Conservation (phyloP, 2,329 filamentous ascomycete species). For the Arthrobotrys iridis region DNA sequence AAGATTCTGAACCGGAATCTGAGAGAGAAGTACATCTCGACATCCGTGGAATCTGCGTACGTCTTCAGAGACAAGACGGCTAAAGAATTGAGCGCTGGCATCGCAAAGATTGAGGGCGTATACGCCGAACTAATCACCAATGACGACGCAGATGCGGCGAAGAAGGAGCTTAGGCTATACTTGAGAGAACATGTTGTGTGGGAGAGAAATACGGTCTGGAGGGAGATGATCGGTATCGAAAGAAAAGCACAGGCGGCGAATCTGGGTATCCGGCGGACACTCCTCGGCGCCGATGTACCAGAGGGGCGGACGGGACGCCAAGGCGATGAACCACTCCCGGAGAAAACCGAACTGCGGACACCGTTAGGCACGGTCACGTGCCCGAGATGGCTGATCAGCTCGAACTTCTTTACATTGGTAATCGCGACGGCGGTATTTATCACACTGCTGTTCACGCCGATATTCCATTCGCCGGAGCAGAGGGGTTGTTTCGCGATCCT, state of each 20-base stretch:
- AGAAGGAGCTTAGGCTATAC: conserved; percentile 86
- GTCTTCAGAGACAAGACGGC: conserved; percentile 81
- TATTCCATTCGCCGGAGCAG: conserved; percentile 87
- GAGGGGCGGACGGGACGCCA: conserved; percentile 78
- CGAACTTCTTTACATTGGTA: conserved; percentile 80
- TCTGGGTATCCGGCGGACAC: conserved; percentile 78
- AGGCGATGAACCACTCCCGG: conserved; percentile 76
- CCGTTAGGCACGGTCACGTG: conserved; percentile 80
- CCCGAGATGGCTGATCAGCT: conserved; percentile 84
- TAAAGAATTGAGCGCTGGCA: conserved; percentile 74
- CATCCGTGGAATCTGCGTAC: conserved; percentile 78
- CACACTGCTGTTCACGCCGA: conserved; percentile 76
- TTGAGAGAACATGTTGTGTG: conserved; percentile 96
- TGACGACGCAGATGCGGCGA: conserved; percentile 79
- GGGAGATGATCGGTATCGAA: conserved; percentile 98
- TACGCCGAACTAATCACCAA: conserved; percentile 85
- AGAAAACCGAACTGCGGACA: conserved; percentile 76
- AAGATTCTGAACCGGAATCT: conserved; percentile 89
- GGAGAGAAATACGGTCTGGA: conserved; percentile 98
- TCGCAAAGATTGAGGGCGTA: conserved; percentile 77
- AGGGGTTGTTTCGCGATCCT: conserved; percentile 96
- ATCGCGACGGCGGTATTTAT: conserved; percentile 77
- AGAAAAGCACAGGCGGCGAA: conserved; percentile 93
- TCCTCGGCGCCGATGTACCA: conserved; percentile 76
- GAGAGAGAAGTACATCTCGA: conserved; percentile 78